A percentile compares a stretch with the other conserved stretches of the same genome.
Evolutionary conservation across 805 yeast species (phyloP).

Genomic region (Barnettozyma sucrosica): DNA sequence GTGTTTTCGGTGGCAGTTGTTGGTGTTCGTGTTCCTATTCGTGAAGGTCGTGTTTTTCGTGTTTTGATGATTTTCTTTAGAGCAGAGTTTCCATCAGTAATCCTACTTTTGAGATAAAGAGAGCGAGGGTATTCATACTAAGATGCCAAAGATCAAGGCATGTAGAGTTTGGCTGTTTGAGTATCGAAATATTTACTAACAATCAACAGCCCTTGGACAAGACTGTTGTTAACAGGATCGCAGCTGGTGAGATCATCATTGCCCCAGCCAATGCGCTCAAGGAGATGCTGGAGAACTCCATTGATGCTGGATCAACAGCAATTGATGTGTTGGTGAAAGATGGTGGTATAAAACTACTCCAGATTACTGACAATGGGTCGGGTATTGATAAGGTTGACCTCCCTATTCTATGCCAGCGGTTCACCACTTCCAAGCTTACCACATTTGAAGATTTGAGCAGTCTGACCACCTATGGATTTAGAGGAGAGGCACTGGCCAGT

Average conservation of each 20-base stretch:
- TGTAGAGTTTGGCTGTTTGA: not conserved
- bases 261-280: slow-evolving; percentile 94
- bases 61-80: too few relatives aligned
- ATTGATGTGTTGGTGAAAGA: slow-evolving; percentile 83
- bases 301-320: slow-evolving; percentile 74
- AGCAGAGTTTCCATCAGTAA: too few relatives aligned
- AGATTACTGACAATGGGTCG: slow-evolving; percentile 82
- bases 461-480: slow-evolving; percentile 82
- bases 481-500: slow-evolving; percentile 95
- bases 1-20: too few relatives aligned
- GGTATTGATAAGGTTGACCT: slow-evolving; percentile 77
- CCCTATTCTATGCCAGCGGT: slow-evolving; percentile 77
- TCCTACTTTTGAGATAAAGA: too few relatives aligned
- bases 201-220: slow-evolving; percentile 44
- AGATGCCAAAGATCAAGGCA: slow-evolving; percentile 2
- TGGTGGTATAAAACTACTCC: slow-evolving; percentile 84
- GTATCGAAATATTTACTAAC: slow-evolving; percentile 1
- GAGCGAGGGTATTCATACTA: too few relatives aligned
- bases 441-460: slow-evolving; percentile 68
- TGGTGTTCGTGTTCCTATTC: too few relatives aligned
- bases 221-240: slow-evolving; percentile 80
- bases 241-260: slow-evolving; percentile 94
- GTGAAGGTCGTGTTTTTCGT: too few relatives aligned
- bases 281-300: slow-evolving; percentile 86
- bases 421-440: slow-evolving; percentile 81